These are phyloP conservation scores for Aureobasidium leucospermi DNA, from an alignment of 2,329 filamentous ascomycete species.

Conservation along the genomic window DNA sequence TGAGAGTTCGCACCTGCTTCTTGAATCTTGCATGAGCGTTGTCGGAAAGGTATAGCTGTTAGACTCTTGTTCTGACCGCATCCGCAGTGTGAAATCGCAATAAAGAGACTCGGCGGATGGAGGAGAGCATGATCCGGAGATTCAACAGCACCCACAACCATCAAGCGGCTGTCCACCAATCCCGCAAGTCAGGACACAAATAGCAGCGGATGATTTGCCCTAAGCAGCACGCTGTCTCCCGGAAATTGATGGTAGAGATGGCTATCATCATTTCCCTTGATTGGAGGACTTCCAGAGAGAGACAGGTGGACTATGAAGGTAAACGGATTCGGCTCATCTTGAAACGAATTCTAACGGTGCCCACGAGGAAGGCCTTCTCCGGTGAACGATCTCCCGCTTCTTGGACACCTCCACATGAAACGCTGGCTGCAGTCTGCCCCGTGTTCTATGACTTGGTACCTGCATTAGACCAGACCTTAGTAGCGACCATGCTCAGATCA, in stretches of 20 bases:
- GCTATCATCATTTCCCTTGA: conserved; percentile 6
- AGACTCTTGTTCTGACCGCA: conserved; percentile 1
- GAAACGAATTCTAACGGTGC: not conserved
- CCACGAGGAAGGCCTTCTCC: conserved; percentile 10
- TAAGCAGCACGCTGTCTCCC: not conserved
- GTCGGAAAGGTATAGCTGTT: conserved; percentile 5
- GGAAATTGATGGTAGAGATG: not conserved
- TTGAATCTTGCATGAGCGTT: not conserved
- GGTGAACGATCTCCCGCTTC: conserved; percentile 6
- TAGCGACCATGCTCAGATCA: conserved; percentile 9
- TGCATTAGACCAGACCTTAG: conserved; percentile 9
- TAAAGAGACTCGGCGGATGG: no score
- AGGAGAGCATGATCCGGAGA: no score
- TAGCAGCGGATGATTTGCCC: conserved; percentile 11
- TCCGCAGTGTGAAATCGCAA: not conserved
- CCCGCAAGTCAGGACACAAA: not conserved
- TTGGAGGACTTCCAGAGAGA: conserved; percentile 5
- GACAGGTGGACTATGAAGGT: not conserved
- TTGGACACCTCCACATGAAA: conserved; percentile 9
- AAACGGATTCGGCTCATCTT: conserved; percentile 1
- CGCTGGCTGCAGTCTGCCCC: conserved; percentile 9
- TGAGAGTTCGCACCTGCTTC: not conserved
- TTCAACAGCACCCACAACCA: no score
- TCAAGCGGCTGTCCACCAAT: no score
- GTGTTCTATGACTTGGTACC: conserved; percentile 9